Percentiles rank a stretch among this genome's conserved stretches.
These are phyloP conservation scores for Fusarium longipes DNA, from an alignment of 2,329 filamentous ascomycete genomes.

Conservation along the genomic window DNA sequence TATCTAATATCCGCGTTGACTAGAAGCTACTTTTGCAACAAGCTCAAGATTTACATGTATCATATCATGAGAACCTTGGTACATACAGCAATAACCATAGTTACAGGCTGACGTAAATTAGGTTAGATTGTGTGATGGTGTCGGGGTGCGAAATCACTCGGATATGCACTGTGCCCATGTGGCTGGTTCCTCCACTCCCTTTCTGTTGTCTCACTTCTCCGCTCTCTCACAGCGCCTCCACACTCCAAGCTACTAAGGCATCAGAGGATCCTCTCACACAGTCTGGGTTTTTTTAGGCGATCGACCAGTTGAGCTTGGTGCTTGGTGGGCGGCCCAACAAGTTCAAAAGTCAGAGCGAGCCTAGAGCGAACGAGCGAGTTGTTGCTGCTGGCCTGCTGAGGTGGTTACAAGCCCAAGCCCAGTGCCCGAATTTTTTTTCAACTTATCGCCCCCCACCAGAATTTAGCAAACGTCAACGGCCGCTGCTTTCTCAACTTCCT, in stretches of 20 bases:
- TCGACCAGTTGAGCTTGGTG: conserved; percentile 46
- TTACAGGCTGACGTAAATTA: not conserved
- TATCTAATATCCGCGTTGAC: not conserved
- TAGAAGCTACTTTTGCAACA: not conserved
- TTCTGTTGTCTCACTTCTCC: conserved; percentile 44
- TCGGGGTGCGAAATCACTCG: not conserved
- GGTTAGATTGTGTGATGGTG: conserved; percentile 13
- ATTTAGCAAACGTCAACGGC: conserved; percentile 54
- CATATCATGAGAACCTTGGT: not conserved
- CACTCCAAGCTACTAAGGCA: conserved; percentile 28
- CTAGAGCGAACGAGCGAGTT: not conserved
- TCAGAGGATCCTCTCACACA: conserved; percentile 40
- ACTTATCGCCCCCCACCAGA: conserved; percentile 54
- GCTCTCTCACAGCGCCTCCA: conserved; percentile 41
- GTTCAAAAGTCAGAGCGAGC: conserved; percentile 32
- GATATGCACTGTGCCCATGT: conserved; percentile 29
- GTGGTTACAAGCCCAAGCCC: conserved; percentile 41
- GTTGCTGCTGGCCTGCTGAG: conserved; percentile 29
- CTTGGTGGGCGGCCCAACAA: conserved; percentile 49
- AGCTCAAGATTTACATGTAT: not conserved
- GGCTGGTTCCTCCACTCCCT: conserved; percentile 31
- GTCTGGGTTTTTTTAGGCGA: conserved; percentile 41
- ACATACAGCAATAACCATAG: not conserved
- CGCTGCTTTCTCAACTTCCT: conserved; percentile 51
- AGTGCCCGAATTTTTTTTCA: conserved; percentile 52